These are phyloP conservation scores for Sporisorium scitamineum DNA, from an alignment of 1,284 basidiomycete species.

Conservation along the genomic window DNA sequence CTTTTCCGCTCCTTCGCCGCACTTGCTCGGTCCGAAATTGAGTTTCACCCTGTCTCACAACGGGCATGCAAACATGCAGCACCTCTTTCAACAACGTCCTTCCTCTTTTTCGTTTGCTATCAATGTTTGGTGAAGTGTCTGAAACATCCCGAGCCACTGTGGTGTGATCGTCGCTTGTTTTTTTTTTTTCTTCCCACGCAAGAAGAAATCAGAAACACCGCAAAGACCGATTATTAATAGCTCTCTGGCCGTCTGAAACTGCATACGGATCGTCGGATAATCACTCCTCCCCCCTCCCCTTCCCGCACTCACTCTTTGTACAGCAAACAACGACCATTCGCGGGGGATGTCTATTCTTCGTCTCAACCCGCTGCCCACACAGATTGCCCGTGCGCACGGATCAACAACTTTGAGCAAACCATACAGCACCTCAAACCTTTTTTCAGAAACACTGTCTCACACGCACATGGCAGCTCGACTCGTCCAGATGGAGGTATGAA, in stretches of 20 bases:
- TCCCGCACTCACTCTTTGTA: no score
- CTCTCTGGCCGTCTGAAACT: background rate
- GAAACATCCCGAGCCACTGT: constrained; percentile 1
- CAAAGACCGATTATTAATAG: no score
- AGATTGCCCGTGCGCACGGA: background rate
- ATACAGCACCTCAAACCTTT: background rate
- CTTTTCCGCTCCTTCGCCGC: no score
- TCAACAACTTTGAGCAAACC: background rate
- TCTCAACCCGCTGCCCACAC: background rate
- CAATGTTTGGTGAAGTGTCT: no score
- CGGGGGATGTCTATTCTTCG: no score
- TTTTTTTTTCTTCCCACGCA: constrained; percentile 5
- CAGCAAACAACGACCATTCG: no score
- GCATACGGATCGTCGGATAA: background rate
- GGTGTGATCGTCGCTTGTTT: background rate
- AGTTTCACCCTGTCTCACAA: background rate
- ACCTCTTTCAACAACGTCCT: no score
- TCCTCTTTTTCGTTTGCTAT: no score
- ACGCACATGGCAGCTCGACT: constrained; percentile 4
- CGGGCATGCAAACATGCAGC: background rate
- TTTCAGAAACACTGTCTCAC: constrained; percentile 1
- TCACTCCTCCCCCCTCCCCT: no score
- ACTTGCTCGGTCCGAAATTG: background rate
- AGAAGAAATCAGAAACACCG: background rate
- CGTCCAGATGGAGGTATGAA: background rate